Evolutionary conservation across 768 basidiomycete genomes (phyloP).

Genomic region (Boletus eberwhitei): DNA sequence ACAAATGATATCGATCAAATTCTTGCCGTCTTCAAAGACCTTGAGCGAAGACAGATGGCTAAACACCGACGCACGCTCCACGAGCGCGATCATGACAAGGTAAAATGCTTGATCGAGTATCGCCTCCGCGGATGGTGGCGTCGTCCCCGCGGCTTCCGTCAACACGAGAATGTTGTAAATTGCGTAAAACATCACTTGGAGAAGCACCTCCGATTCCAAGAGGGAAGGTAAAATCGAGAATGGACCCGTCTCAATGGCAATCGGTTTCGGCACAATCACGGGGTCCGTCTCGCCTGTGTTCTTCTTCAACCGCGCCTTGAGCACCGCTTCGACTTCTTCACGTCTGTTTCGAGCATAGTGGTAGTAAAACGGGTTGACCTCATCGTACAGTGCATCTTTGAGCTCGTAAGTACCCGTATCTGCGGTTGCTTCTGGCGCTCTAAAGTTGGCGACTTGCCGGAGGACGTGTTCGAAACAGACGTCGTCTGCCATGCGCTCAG

Average conservation of each 20-base stretch:
- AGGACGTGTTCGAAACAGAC: conserved; percentile 78
- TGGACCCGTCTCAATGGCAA: conserved; percentile 63
- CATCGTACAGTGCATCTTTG: conserved; percentile 74
- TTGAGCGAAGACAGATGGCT: conserved; percentile 53
- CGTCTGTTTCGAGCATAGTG: conserved; percentile 93
- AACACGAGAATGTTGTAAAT: conserved; percentile 69
- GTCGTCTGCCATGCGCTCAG: conserved; percentile 86
- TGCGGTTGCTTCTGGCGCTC: conserved; percentile 68
- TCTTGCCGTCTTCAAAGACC: conserved; percentile 56
- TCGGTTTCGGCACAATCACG: conserved; percentile 71
- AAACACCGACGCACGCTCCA: conserved; percentile 66
- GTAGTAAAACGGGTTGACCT: conserved; percentile 94
- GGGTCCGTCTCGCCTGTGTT: conserved; percentile 57
- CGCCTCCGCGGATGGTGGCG: conserved; percentile 80
- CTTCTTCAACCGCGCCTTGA: conserved; percentile 67
- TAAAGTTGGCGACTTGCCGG: conserved; percentile 75
- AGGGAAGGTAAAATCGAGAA: conserved; percentile 62
- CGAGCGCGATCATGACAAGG: conserved; percentile 78
- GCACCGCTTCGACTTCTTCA: conserved; percentile 81
- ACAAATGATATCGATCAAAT: conserved; percentile 70
- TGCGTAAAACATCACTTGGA: conserved; percentile 82
- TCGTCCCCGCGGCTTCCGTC: conserved; percentile 54
- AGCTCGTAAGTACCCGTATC: conserved; percentile 89
- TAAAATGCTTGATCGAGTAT: conserved; percentile 88
- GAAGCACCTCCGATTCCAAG: conserved; percentile 66